Evolutionary conservation across 2,329 filamentous ascomycete species (phyloP).

Genomic region (Gnomoniopsis smithogilvyi): DNA sequence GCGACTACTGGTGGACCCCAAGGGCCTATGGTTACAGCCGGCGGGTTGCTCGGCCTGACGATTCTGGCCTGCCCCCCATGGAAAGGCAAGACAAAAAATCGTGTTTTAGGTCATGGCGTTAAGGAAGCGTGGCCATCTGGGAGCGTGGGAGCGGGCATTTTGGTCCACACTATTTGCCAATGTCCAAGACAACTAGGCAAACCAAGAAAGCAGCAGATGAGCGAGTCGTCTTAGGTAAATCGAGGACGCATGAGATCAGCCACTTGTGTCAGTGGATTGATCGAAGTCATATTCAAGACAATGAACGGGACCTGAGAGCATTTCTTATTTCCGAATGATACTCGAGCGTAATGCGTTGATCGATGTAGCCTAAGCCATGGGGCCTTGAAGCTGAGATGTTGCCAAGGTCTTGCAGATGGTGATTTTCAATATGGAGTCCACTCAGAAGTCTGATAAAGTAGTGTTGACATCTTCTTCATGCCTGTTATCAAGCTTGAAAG

Average conservation of each 20-base stretch:
- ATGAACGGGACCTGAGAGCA: neutral
- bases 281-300: conserved; percentile 8
- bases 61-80: conserved; percentile 1
- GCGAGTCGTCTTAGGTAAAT: neutral
- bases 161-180: conserved; percentile 11
- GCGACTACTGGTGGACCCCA: neutral
- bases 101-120: conserved; percentile 16
- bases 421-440: no score
- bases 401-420: no score
- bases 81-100: conserved; percentile 4
- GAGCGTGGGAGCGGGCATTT: conserved; percentile 5
- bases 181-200: neutral
- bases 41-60: conserved; percentile 6
- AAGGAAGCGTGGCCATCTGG: neutral
- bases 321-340: neutral
- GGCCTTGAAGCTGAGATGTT: no score
- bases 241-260: conserved; percentile 1
- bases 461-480: no score
- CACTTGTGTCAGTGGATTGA: conserved; percentile 9
- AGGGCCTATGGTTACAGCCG: conserved; percentile 4
- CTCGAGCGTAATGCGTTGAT: no score
- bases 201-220: conserved; percentile 5
- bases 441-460: no score
- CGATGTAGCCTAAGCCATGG: no score
- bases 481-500: no score